These are phyloP conservation scores for Psophocarpus tetragonolobus DNA, from an alignment of 306 rosid species.

Conservation along the genomic window DNA sequence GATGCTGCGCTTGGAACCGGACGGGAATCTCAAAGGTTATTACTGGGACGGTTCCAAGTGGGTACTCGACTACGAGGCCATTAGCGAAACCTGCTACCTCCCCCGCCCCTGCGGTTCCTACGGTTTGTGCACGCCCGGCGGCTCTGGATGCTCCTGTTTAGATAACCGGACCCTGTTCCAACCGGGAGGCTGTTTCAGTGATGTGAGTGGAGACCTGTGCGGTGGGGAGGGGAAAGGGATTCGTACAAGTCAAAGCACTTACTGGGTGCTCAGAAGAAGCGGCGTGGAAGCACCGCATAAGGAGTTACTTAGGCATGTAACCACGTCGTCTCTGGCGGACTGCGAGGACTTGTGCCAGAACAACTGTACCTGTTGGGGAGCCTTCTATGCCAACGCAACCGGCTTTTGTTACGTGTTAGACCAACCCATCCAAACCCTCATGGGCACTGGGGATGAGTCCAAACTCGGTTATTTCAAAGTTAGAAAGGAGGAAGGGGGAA, in stretches of 20 bases:
- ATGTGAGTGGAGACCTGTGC: conserved; percentile 53
- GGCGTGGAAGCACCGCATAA: conserved; percentile 74
- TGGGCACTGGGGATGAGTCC: conserved; percentile 53
- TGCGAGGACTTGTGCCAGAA: conserved; percentile 63
- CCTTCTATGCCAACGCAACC: conserved; percentile 55
- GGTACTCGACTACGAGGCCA: conserved; percentile 59
- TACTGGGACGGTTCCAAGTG: conserved; percentile 70
- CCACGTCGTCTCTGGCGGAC: conserved; percentile 50
- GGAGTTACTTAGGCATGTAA: conserved; percentile 45
- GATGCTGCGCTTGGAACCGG: conserved; percentile 56
- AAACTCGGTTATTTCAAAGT: conserved; percentile 86
- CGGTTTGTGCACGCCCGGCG: conserved; percentile 71
- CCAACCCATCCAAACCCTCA: conserved; percentile 59
- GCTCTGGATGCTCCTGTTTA: conserved; percentile 67
- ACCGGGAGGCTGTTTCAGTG: conserved; percentile 45
- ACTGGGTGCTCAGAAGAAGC: conserved; percentile 47
- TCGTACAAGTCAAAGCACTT: conserved; percentile 25
- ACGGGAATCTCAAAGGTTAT: conserved; percentile 77
- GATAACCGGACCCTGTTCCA: conserved; percentile 53
- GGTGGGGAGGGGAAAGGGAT: conserved; percentile 26
- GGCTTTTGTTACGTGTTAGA: conserved; percentile 74
- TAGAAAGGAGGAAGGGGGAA: conserved; percentile 35
- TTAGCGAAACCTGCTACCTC: conserved; percentile 59
- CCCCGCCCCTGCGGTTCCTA: conserved; percentile 81
- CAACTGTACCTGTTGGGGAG: conserved; percentile 88